Base-by-base conservation (phyloP, 306 rosid species). In the Acacia acuminata region DNA sequence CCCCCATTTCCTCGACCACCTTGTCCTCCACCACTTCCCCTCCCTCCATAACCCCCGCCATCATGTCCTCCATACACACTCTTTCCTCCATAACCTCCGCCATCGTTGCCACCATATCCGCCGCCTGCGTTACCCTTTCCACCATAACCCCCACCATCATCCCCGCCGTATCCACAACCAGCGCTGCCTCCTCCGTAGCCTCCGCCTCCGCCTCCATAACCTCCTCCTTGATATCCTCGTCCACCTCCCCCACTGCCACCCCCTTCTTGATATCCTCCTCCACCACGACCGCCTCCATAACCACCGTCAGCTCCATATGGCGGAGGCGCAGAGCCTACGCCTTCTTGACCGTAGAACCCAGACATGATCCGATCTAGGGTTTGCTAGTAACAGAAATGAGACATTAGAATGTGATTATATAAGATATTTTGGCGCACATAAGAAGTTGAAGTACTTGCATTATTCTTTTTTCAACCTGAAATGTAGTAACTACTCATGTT, bases 341-440 rank as follows among this genome's bases (percentile, higher is more conserved):
- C 93, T 60, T 90, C 97, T 80, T 92, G 99, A 44, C 98, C 98
- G 86, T 94, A 96, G 88, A 82, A 85, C 64, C 99, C 98, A 83
- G 98, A 90, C 97, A 94, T 94, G 85, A 78, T 80, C 84, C 82
- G 90, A 87, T 84, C 91, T 84, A 82, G 91, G 88, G 89, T 81
- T 76, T 76, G 81, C 43, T 53, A 10, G 79, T 44, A 82, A 78
- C 82, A 36, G 77, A 67, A 80, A 81, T 32, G 67, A 85, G 71
- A 77, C 78, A 42, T 14, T 58, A 51, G 65, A 58, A 58, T 0
- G 9, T 58, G 44, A 55, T 8, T 16, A 56, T n/a, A 56, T 56
- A 3, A 3, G 79, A 83, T 65, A n/a, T 2, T 69, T 22, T 20
- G 73, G 42, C 47, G 76, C 71, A 45, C n/a, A 14, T 47, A 56